Evolutionary conservation across 495 filamentous ascomycete genomes (phyloP).

Genomic region (Cenococcum geophilum): DNA sequence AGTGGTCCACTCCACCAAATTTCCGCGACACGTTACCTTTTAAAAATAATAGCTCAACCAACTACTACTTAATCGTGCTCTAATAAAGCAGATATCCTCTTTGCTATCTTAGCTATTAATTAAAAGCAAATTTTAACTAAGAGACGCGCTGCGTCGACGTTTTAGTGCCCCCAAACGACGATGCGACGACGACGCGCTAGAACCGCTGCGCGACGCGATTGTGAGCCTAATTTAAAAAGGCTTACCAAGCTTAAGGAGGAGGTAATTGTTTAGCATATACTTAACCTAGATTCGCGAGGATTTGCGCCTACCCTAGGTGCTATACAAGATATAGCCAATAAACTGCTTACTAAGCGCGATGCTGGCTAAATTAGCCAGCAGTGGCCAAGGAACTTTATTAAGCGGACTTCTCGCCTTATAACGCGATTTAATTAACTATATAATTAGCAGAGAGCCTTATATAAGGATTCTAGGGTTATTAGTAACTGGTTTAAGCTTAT

Average conservation of each 20-base stretch:
- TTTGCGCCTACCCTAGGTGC: conserved; percentile 3
- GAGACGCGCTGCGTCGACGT: background rate
- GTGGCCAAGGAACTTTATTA: conserved; percentile 28
- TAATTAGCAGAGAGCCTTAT: conserved; percentile 36
- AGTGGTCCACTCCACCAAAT: background rate
- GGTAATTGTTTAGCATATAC: conserved; percentile 12
- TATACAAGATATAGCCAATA: conserved; percentile 6
- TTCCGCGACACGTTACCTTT: conserved; percentile 1
- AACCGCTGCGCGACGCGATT: conserved; percentile 7
- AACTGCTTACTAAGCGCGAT: conserved; percentile 8
- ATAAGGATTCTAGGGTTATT: conserved; percentile 1
- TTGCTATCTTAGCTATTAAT: conserved; percentile 3
- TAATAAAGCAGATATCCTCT: conserved; percentile 3
- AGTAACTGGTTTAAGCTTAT: background rate
- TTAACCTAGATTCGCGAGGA: conserved; percentile 5
- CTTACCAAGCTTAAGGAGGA: conserved; percentile 12
- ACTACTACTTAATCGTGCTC: background rate
- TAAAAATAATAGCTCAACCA: background rate
- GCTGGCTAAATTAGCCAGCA: conserved; percentile 10
- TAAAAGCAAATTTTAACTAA: background rate
- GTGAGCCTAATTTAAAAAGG: conserved; percentile 15
- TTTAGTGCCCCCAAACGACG: conserved; percentile 1
- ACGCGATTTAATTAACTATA: conserved; percentile 35
- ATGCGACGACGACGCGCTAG: conserved; percentile 9
- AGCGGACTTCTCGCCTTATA: conserved; percentile 33